Evolutionary conservation across 768 basidiomycete species (phyloP).

Genomic region (Russula sp.): DNA sequence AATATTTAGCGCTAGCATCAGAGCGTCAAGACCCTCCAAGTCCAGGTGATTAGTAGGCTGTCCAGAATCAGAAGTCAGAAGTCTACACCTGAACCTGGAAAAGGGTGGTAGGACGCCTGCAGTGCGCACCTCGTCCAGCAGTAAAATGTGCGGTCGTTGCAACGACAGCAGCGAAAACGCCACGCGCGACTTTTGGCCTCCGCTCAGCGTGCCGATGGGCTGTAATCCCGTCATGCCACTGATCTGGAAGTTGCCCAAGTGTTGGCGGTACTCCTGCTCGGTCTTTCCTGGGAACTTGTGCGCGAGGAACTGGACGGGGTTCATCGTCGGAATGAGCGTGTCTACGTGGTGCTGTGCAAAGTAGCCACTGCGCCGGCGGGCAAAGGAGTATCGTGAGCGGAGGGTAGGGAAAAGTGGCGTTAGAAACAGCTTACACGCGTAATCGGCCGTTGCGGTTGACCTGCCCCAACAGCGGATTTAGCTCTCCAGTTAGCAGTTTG

Average conservation of each 20-base stretch:
- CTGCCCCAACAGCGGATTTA: slow-evolving; percentile 68
- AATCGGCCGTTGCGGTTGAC: slow-evolving; percentile 88
- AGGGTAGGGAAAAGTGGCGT: background rate
- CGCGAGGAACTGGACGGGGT: slow-evolving; percentile 91
- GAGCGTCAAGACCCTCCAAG: slow-evolving; percentile 95
- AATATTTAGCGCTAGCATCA: slow-evolving; percentile 70
- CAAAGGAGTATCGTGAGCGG: background rate
- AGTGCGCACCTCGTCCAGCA: slow-evolving; percentile 91
- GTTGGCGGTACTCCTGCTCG: slow-evolving; percentile 93
- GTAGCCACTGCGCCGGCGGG: slow-evolving; percentile 53
- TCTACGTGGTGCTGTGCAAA: slow-evolving; percentile 98
- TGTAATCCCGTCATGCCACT: slow-evolving; percentile 93
- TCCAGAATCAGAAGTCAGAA: background rate
- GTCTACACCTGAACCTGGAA: background rate
- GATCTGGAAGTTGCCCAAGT: slow-evolving; percentile 96
- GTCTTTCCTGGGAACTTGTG: slow-evolving; percentile 88
- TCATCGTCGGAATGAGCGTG: slow-evolving; percentile 72
- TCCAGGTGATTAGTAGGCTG: slow-evolving; percentile 93
- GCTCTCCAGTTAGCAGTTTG: slow-evolving; percentile 83
- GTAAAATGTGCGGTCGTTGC: slow-evolving; percentile 82
- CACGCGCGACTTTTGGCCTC: slow-evolving; percentile 94
- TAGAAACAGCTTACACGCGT: slow-evolving; percentile 55
- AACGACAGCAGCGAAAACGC: slow-evolving; percentile 85
- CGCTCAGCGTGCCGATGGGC: slow-evolving; percentile 83
- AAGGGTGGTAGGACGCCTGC: background rate